Base-by-base conservation (phyloP, 805 yeast species). In the Myxozyma neglecta region DNA sequence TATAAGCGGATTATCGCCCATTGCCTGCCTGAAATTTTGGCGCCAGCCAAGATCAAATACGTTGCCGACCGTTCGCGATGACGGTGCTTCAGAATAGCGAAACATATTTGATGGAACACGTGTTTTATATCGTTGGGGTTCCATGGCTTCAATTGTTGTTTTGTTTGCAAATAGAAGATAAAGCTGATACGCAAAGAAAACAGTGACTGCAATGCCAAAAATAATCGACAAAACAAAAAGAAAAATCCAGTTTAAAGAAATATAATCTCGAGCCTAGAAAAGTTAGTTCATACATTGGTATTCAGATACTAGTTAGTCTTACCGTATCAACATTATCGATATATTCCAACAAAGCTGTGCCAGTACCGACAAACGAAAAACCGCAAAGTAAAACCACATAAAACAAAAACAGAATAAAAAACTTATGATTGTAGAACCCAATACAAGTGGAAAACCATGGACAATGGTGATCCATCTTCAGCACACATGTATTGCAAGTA, bases 361-460 rank as follows among this genome's bases (percentile, higher is more conserved):
- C 72, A 0, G 86, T 73, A 0, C 79, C 68, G 0, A 70, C 29
- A 13, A 82, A 74, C 7, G 84, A 78, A 10, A 80, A 58, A 1
- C 74, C 60, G 0, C 86, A 72, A 69, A 82, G 85, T 0, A 81
- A 34, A 1, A 84, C 75, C 2, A 89, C 86, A 88, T 91, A 87
- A 11, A 80, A 68, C 43, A 92, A 70, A 70, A 92, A 91, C 56
- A 97, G 77, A 64, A 89, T 70, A 71, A 92, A 92, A 72, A 88
- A 91, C 0, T 96, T 91, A 73, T 83, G 79, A 70, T 92, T 92
- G 0, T 73, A 73, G 71, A 83, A 85, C 0, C 97, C 97, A 16
- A 92, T 92, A 71, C 97, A 92, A 70, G 88, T 90, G 72, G 85
- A 82, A 0, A 96, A 90, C 97, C 97, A 92, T 0, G 97, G 97